Conservation (phyloP, 306 rosid genomes). For the Ormosia semicastrata region DNA sequence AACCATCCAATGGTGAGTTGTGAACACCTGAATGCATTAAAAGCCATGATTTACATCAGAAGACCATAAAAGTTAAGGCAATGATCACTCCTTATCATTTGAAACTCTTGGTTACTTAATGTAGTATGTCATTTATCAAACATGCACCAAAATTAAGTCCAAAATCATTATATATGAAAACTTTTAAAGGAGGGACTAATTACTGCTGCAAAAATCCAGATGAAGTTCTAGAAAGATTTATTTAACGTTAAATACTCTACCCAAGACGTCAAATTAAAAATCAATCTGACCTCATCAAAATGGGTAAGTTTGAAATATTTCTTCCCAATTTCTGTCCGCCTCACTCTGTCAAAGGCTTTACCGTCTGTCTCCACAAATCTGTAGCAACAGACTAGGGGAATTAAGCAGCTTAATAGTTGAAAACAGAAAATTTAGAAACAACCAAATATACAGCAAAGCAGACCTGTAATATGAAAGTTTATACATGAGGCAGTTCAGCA, state of each 20-base stretch:
- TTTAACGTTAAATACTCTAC: neutral
- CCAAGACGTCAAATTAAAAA: neutral
- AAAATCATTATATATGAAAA: conserved; percentile 15
- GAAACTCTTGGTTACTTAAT: neutral
- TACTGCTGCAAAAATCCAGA: no score
- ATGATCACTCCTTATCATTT: neutral
- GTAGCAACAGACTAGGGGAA: conserved; percentile 25
- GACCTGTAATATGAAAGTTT: conserved; percentile 97
- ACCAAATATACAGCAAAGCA: conserved; percentile 33
- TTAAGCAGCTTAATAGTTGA: conserved; percentile 8
- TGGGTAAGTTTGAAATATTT: conserved; percentile 91
- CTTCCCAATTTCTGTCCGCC: conserved; percentile 95
- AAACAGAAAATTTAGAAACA: neutral
- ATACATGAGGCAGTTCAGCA: conserved; percentile 97
- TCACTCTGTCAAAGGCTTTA: conserved; percentile 86
- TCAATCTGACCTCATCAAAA: conserved; percentile 85
- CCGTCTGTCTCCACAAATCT: conserved; percentile 99
- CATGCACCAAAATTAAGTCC: neutral
- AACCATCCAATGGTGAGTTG: conserved; percentile 99
- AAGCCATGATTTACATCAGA: conserved; percentile 18
- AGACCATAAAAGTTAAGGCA: neutral
- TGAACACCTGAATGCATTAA: conserved; percentile 69
- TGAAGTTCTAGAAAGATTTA: neutral
- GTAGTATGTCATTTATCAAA: neutral
- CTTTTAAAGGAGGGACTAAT: no score